Conservation (phyloP, 139 green algal genomes). For the Diplosphaera chodatii region DNA sequence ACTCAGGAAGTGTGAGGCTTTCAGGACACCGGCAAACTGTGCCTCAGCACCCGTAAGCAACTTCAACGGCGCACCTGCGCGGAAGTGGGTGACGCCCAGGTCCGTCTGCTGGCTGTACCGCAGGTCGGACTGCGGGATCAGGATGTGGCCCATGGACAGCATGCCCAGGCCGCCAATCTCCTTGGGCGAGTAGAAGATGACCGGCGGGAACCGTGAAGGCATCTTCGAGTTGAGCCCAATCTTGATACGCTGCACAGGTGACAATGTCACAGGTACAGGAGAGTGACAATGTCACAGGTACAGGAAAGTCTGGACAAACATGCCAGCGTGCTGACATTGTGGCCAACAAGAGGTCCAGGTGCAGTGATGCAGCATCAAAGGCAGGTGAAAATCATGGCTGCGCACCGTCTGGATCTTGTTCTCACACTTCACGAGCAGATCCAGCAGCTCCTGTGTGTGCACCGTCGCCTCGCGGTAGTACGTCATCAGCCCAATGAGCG, state of each 20-base stretch:
- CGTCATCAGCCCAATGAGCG: conserved; percentile 96
- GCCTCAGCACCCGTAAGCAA: too few relatives aligned
- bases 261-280: too few relatives aligned
- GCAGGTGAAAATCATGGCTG: too few relatives aligned
- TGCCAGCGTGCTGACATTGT: too few relatives aligned
- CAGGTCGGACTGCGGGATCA: conserved; percentile 92
- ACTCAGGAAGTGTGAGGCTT: too few relatives aligned
- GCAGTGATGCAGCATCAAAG: too few relatives aligned
- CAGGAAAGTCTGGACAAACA: too few relatives aligned
- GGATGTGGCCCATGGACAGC: conserved; percentile 99
- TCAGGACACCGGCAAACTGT: too few relatives aligned
- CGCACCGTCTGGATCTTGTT: conserved; percentile 99
- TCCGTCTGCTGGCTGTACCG: conserved; percentile 96
- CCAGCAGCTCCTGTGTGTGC: conserved; percentile 98
- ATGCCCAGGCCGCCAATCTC: conserved; percentile 98
- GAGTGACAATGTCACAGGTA: too few relatives aligned
- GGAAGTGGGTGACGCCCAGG: conserved; percentile 97
- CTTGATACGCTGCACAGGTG: conserved; percentile 71
- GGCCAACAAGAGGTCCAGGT: too few relatives aligned
- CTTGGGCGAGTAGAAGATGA: conserved; percentile 98
- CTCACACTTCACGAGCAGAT: conserved; percentile 99
- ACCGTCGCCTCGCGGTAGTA: conserved; percentile 92
- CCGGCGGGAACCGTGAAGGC: conserved; percentile 92
- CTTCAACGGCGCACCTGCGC: conserved; percentile 37
- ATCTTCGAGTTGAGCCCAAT: conserved; percentile 99